phyloP scores from a whole-genome alignment of 768 basidiomycete genomes.

The Tulasnella sp. region DNA sequence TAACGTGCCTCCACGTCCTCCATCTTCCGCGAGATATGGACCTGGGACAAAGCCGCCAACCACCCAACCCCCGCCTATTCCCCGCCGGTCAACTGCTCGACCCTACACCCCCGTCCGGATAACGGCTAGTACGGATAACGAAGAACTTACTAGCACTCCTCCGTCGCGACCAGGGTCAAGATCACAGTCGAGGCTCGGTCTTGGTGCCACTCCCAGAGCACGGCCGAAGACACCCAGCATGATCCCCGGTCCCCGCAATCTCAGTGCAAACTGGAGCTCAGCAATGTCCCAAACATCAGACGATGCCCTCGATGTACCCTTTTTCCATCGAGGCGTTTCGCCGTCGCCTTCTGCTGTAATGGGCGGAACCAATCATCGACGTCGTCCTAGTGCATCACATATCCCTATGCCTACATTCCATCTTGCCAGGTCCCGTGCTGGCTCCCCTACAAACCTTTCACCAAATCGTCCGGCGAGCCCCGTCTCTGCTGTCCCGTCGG shows the following conservation, averaged over 20 bases:
- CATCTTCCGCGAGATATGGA: constrained; percentile 16
- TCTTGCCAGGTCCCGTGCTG: constrained; percentile 42
- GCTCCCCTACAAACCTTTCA: constrained; percentile 64
- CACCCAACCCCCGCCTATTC: constrained; percentile 24
- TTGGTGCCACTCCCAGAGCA: constrained; percentile 53
- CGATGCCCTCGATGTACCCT: constrained; percentile 44
- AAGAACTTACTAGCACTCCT: constrained; percentile 13
- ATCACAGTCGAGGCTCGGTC: constrained; percentile 25
- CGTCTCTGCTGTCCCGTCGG: constrained; percentile 43
- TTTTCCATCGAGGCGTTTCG: constrained; percentile 59
- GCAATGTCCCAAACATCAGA: constrained; percentile 44
- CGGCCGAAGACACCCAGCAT: constrained; percentile 76
- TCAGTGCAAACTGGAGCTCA: constrained; percentile 49
- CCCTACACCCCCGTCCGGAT: constrained; percentile 7
- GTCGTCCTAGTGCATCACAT: constrained; percentile 53
- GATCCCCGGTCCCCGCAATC: constrained; percentile 64
- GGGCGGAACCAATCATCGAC: constrained; percentile 21
- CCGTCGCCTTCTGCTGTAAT: constrained; percentile 44
- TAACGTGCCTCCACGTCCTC: neutral
- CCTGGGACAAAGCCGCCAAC: constrained; percentile 12
- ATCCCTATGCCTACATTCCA: constrained; percentile 26
- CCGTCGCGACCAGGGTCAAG: constrained; percentile 27
- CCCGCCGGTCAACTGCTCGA: constrained; percentile 17
- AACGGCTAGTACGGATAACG: neutral
- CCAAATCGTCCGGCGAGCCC: constrained; percentile 55